Conservation (phyloP, 176 grass and related monocot species). For the Aegilops tauschii region DNA sequence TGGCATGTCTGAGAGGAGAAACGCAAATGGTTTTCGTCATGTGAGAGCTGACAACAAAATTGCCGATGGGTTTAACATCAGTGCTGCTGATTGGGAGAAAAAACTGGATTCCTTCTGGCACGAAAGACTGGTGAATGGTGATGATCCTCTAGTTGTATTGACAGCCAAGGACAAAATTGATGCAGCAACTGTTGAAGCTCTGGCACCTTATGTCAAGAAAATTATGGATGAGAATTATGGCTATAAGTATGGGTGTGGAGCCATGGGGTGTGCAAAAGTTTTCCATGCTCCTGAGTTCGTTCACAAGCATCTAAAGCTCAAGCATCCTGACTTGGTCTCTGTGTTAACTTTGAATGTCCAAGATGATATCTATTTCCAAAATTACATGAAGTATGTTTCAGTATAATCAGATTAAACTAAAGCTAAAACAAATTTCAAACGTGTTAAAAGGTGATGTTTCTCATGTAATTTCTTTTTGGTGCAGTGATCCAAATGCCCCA, state of each 20-base stretch:
- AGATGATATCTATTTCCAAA: slow-evolving; percentile 80
- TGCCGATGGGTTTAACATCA: slow-evolving; percentile 26
- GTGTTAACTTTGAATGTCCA: slow-evolving; percentile 56
- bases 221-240: slow-evolving; percentile 64
- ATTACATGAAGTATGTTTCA: slow-evolving; percentile 85
- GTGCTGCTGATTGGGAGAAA: slow-evolving; percentile 79
- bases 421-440: neutral
- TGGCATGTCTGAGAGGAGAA: slow-evolving; percentile 72
- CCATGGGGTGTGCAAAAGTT: slow-evolving; percentile 66
- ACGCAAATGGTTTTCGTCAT: slow-evolving; percentile 74
- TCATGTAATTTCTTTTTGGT: slow-evolving; percentile 18
- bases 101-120: slow-evolving; percentile 81
- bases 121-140: slow-evolving; percentile 48
- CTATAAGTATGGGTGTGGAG: slow-evolving; percentile 86
- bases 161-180: slow-evolving; percentile 74
- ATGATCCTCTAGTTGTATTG: slow-evolving; percentile 76
- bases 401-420: neutral
- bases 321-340: slow-evolving; percentile 70
- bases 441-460: slow-evolving; percentile 8
- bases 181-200: slow-evolving; percentile 48
- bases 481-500: slow-evolving; percentile 80
- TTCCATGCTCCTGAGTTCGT: slow-evolving; percentile 95
- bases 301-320: slow-evolving; percentile 83
- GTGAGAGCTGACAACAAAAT: slow-evolving; percentile 63
- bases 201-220: slow-evolving; percentile 60